Evolutionary conservation across 2,329 filamentous ascomycete genomes (phyloP).

Genomic region (Xylariaceae sp.): DNA sequence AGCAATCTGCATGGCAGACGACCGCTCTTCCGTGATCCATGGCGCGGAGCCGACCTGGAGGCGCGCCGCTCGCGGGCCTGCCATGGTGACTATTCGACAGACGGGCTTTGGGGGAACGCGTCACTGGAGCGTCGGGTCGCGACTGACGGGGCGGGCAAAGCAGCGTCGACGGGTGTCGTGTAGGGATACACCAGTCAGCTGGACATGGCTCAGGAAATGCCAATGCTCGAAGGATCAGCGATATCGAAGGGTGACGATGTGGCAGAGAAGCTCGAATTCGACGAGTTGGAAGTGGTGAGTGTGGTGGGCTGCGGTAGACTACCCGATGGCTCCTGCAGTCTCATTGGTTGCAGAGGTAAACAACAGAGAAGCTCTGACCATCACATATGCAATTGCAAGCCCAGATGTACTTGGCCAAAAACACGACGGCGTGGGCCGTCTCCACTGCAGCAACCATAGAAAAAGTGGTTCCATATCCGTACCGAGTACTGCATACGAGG

Average conservation of each 20-base stretch:
- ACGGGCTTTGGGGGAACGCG: conserved; percentile 13
- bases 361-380: conserved; percentile 24
- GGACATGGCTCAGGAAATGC: conserved; percentile 13
- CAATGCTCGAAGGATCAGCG: too few species aligned
- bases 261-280: too few species aligned
- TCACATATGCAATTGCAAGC: too few species aligned
- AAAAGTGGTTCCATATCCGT: too few species aligned
- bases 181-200: conserved; percentile 15
- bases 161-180: too few species aligned
- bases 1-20: conserved; percentile 67
- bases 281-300: conserved; percentile 8
- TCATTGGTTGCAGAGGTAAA: conserved; percentile 17
- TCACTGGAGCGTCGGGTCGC: too few species aligned
- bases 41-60: conserved; percentile 69
- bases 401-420: too few species aligned
- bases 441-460: too few species aligned
- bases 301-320: conserved; percentile 3
- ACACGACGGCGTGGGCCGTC: too few species aligned
- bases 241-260: too few species aligned
- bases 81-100: conserved; percentile 19
- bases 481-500: too few species aligned
- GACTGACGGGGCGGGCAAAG: too few species aligned
- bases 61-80: conserved; percentile 35
- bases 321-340: conserved; percentile 1
- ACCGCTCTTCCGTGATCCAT: conserved; percentile 82